These are phyloP conservation scores for Colletotrichum graminicola DNA, from an alignment of 2,329 filamentous ascomycete species.

Conservation along the genomic window DNA sequence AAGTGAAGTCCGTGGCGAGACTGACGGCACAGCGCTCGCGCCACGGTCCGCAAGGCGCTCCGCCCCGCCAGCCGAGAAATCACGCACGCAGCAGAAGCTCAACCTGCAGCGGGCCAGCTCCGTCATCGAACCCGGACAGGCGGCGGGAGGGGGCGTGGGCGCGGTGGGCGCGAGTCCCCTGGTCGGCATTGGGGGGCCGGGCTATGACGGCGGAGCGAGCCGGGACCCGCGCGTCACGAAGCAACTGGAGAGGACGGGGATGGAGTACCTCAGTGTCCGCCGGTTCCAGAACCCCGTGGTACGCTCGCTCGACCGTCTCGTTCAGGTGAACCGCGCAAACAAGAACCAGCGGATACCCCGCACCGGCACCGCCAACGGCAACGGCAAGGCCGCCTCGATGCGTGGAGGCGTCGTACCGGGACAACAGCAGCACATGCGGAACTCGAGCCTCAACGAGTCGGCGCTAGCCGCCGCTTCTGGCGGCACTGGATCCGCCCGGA, in stretches of 20 bases:
- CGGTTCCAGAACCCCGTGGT: slow-evolving; percentile 79
- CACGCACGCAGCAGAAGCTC: slow-evolving; percentile 80
- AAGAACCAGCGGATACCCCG: slow-evolving; percentile 63
- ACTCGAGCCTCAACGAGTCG: slow-evolving; percentile 51
- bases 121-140: slow-evolving; percentile 74
- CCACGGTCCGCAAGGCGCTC: slow-evolving; percentile 58
- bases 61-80: slow-evolving; percentile 65
- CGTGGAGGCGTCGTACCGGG: slow-evolving; percentile 43
- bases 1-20: neutral
- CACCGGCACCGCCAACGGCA: slow-evolving; percentile 53
- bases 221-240: slow-evolving; percentile 73
- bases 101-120: slow-evolving; percentile 81
- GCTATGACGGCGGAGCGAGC: slow-evolving; percentile 64
- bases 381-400: slow-evolving; percentile 51
- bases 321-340: slow-evolving; percentile 55
- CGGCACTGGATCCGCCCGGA: slow-evolving; percentile 44
- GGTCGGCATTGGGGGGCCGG: slow-evolving; percentile 65
- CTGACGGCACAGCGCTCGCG: slow-evolving; percentile 59
- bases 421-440: slow-evolving; percentile 51
- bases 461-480: slow-evolving; percentile 19
- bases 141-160: slow-evolving; percentile 52
- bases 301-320: slow-evolving; percentile 66
- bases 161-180: slow-evolving; percentile 60
- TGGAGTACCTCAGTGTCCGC: slow-evolving; percentile 81
- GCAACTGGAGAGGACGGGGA: slow-evolving; percentile 76